Base-by-base conservation (phyloP, 2,329 filamentous ascomycete species). In the Arachnopeziza araneosa region DNA sequence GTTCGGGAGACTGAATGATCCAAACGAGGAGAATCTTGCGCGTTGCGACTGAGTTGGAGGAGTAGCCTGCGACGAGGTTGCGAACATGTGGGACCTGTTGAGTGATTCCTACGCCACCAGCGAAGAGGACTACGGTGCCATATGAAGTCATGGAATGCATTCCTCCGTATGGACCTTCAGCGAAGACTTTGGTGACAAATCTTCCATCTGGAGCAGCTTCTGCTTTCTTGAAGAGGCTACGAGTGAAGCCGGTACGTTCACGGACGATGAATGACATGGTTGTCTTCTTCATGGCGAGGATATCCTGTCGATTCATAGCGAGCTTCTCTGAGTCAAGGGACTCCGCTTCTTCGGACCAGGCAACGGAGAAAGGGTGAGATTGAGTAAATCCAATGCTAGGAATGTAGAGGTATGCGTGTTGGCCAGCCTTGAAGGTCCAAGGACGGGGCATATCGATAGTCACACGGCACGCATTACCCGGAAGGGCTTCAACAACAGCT, bases 331-430 rank as follows among this genome's bases (percentile, higher is more conserved):
- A 71, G 56, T 75, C 76, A 14, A 77, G 67, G 55, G 78, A 74
- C 60, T 83, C 80, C 50, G 78, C 80, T 63, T 90, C 87, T 61
- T 91, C 86, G 65, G 84, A 87, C 89, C 89, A 93, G 44, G 88
- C 87, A 51, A 92, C 79, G 2, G 88, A 90, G 77, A 93, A 93
- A 1, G 89, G 89, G 70, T 93, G 89, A 53, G 87, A 91, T 67
- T 89, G 88, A 82, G 84, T 87, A 63, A 86, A 79, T 64, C 87
- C 87, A 68, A 93, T 78, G 5, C 80, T 78, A 8, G 90, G 90
- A 75, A 93, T 82, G 76, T 92, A 92, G 22, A 93, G 76, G 72
- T 92, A 93, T 44, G 89, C 86, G 71, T 93, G 89, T 73, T 92
- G 88, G 44, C 89, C 89, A 0, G 89, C 86, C 61, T 80, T 79